A percentile compares a stretch with the other conserved stretches of the same genome.
These are phyloP conservation scores for Saccharomycopsis sp. DNA, from an alignment of 805 yeast genomes.

Conservation along the genomic window DNA sequence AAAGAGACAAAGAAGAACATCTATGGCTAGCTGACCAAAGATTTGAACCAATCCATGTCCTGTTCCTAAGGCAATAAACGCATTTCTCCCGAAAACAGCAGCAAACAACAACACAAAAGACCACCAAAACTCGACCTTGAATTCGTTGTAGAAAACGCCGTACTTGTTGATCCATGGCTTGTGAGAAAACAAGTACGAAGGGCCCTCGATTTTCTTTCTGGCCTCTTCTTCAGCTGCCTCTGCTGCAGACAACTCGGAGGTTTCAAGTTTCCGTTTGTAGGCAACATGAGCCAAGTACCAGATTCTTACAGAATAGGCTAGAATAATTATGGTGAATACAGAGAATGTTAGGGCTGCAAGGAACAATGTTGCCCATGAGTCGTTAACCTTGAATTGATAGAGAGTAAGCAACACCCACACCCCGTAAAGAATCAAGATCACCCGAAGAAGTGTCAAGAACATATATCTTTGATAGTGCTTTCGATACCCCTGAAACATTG, in stretches of 20 bases:
- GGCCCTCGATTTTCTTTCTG: conserved; percentile 7
- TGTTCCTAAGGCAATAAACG: conserved; percentile 29
- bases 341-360: conserved; percentile 28
- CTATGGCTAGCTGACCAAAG: conserved; percentile 29
- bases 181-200: conserved; percentile 23
- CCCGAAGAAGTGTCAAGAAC: conserved; percentile 25
- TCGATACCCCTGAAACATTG: conserved; percentile 23
- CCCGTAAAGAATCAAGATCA: conserved; percentile 28
- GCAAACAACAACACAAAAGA: conserved; percentile 24
- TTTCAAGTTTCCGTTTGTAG: conserved; percentile 21
- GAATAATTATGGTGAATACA: conserved; percentile 24
- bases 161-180: conserved; percentile 28
- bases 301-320: conserved; percentile 24
- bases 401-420: conserved; percentile 28
- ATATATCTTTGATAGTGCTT: conserved; percentile 23
- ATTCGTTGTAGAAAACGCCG: conserved; percentile 30
- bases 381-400: conserved; percentile 28
- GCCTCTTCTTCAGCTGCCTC: conserved; percentile 1
- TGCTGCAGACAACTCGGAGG: conserved; percentile 10
- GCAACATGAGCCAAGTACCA: conserved; percentile 25
- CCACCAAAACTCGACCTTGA: conserved; percentile 29
- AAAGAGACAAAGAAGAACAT: conserved; percentile 22
- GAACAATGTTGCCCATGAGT: conserved; percentile 28
- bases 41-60: conserved; percentile 30
- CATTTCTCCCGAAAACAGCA: conserved; percentile 27